phyloP scores from a whole-genome alignment of 1,139 yeast species.

The Taphrina sp. region DNA sequence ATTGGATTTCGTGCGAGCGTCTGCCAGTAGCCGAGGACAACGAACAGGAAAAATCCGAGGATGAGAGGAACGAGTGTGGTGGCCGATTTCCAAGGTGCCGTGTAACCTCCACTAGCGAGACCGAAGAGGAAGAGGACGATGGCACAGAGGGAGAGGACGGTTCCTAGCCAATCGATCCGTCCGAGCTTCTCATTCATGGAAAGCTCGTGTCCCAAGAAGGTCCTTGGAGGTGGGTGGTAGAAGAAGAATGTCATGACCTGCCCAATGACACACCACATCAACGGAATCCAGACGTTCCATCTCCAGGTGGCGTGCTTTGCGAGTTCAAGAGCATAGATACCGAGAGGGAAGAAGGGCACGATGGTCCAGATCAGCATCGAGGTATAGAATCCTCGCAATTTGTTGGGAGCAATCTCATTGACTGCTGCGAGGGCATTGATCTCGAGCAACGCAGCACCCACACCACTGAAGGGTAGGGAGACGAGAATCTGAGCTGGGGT shows the following conservation, averaged over 20 bases:
- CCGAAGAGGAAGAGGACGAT: conserved; percentile 28
- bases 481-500: conserved; percentile 9
- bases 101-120: conserved; percentile 28
- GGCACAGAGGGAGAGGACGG: conserved; percentile 14
- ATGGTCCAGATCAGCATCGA: conserved; percentile 32
- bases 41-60: conserved; percentile 16
- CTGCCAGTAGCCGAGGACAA: conserved; percentile 14
- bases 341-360: conserved; percentile 24
- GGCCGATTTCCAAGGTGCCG: conserved; percentile 23
- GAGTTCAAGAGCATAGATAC: conserved; percentile 18
- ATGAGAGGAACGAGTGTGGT: conserved; percentile 11
- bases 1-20: conserved; percentile 14
- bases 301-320: conserved; percentile 28
- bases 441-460: conserved; percentile 28
- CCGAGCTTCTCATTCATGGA: conserved; percentile 5
- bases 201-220: conserved; percentile 15
- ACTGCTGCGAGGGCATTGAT: conserved; percentile 28
- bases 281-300: conserved; percentile 25
- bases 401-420: conserved; percentile 30
- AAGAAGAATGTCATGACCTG: conserved; percentile 29
- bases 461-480: conserved; percentile 14
- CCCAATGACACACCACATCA: conserved; percentile 28
- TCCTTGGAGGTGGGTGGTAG: conserved; percentile 30
- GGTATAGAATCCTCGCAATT: conserved; percentile 26
- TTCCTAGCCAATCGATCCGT: conserved; percentile 14